These are phyloP conservation scores for Phytophthora gonapodyides DNA, from an alignment of 352 stramenopile genomes.

Conservation along the genomic window DNA sequence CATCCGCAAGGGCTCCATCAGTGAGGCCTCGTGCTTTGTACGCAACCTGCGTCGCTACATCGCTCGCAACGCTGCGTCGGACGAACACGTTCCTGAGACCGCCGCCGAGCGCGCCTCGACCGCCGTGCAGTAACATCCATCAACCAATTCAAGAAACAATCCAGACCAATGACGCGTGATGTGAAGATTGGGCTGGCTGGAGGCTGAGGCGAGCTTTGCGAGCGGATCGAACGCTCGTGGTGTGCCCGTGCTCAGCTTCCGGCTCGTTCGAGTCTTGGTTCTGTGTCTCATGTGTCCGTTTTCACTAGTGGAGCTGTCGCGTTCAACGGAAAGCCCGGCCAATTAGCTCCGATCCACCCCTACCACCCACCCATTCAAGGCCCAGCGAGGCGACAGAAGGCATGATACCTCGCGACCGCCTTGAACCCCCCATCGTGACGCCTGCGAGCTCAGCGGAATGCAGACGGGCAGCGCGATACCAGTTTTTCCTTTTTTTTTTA, in stretches of 20 bases:
- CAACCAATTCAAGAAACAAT: constrained; percentile 32
- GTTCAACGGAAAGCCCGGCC: constrained; percentile 33
- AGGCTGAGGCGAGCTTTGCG: constrained; percentile 4
- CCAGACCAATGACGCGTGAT: constrained; percentile 31
- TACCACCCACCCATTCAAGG: constrained; percentile 13
- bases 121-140: constrained; percentile 46
- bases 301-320: constrained; percentile 35
- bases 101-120: constrained; percentile 5
- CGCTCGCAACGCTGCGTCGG: constrained; percentile 40
- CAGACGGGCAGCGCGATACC: constrained; percentile 29
- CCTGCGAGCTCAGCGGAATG: constrained; percentile 37
- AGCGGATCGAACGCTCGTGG: constrained; percentile 35
- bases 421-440: constrained; percentile 21
- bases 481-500: constrained; percentile 22
- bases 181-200: constrained; percentile 13
- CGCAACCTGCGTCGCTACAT: constrained; percentile 80
- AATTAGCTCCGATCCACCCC: constrained; percentile 33
- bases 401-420: constrained; percentile 25
- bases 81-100: constrained; percentile 26
- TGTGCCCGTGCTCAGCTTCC: constrained; percentile 5
- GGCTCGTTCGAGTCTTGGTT: constrained; percentile 31
- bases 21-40: constrained; percentile 78
- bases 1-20: constrained; percentile 82
- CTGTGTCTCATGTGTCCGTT: constrained; percentile 31
- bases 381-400: constrained; percentile 33